A percentile compares a stretch with the other conserved stretches of the same genome.
Evolutionary conservation across 306 rosid genomes (phyloP).

Genomic region (Casuarina equisetifolia): DNA sequence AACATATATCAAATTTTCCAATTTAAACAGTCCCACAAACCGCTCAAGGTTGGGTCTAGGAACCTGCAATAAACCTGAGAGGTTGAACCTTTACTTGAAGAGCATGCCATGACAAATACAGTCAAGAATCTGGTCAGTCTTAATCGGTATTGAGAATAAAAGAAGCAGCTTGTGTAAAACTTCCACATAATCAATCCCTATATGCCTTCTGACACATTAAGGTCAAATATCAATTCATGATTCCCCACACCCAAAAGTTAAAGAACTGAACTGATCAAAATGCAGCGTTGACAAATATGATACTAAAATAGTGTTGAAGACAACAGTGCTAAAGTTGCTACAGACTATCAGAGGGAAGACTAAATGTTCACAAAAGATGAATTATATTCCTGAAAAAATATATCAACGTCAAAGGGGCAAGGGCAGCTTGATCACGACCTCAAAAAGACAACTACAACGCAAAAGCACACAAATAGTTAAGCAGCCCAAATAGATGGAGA

Average conservation of each 20-base stretch:
- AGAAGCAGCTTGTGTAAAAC: neutral
- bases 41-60: constrained; percentile 8
- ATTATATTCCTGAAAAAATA: neutral
- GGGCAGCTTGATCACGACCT: neutral
- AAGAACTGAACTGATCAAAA: too few species aligned
- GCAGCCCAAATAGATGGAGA: neutral
- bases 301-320: neutral
- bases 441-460: neutral
- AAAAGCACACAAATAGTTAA: neutral
- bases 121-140: neutral
- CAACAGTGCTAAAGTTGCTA: neutral
- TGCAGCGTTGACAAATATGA: too few species aligned
- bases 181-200: neutral
- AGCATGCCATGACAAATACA: neutral
- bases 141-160: neutral
- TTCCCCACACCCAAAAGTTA: neutral
- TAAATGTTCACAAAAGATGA: neutral
- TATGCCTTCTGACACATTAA: neutral
- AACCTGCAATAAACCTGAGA: neutral
- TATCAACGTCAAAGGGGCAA: neutral
- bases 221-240: neutral
- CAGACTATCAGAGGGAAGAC: neutral
- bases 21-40: neutral
- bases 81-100: neutral
- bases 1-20: constrained; percentile 1